These are phyloP conservation scores for Podaxis carcinomalis DNA, from an alignment of 768 basidiomycete species.

Conservation along the genomic window DNA sequence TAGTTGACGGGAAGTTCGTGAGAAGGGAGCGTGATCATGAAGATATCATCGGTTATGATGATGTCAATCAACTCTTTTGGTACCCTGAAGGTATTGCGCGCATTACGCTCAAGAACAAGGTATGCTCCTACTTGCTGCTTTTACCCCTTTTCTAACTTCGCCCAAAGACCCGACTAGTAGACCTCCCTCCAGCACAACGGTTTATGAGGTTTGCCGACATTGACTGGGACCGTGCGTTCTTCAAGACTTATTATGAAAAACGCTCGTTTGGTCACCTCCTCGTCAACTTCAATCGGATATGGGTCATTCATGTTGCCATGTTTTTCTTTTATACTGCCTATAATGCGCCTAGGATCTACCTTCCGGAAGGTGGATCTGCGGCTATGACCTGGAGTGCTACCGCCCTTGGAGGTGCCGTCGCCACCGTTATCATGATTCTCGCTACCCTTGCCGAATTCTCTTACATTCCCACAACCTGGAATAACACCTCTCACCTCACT, in stretches of 20 bases:
- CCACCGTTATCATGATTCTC: constrained; percentile 93
- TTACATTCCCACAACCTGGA: constrained; percentile 98
- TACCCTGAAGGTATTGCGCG: constrained; percentile 97
- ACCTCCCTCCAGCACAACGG: constrained; percentile 84
- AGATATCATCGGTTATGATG: constrained; percentile 96
- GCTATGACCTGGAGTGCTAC: constrained; percentile 92
- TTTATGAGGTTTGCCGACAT: constrained; percentile 97
- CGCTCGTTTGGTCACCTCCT: constrained; percentile 95
- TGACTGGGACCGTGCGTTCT: constrained; percentile 95
- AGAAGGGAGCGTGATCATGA: constrained; percentile 91
- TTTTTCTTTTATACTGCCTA: constrained; percentile 97
- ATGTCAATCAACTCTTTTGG: constrained; percentile 99
- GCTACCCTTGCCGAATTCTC: constrained; percentile 95
- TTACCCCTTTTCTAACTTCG: constrained; percentile 8
- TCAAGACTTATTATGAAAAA: constrained; percentile 99
- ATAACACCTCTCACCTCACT: constrained; percentile 94
- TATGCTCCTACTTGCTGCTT: constrained; percentile 23
- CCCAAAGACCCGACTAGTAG: constrained; percentile 79
- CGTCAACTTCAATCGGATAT: constrained; percentile 99
- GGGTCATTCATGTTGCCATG: constrained; percentile 94
- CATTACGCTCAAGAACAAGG: constrained; percentile 87
- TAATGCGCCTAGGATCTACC: constrained; percentile 88
- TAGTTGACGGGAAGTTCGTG: constrained; percentile 92
- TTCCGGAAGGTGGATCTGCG: constrained; percentile 47
- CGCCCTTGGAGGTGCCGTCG: constrained; percentile 92